Evolutionary conservation across 2,329 filamentous ascomycete genomes (phyloP), one percentile per base, ranked within the genome.

Genomic region (Ceratocystis diversiconidia): DNA sequence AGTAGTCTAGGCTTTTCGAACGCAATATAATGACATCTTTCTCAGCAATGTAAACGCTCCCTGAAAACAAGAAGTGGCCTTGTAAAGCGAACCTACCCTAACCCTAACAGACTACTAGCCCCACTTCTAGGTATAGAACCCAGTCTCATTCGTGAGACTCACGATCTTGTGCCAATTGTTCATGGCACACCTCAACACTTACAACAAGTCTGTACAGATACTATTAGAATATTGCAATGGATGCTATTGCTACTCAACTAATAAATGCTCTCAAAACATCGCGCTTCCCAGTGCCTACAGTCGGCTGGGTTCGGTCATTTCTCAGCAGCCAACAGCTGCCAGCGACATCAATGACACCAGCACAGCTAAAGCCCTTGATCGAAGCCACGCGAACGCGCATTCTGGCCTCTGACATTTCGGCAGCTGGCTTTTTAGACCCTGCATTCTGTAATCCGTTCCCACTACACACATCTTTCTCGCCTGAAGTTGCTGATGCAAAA

Each of bases 361-460:
- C 52, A 5, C n/a, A 55, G 15, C 75, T 91, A 1, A 82, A 85
- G 32, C 87, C 88, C 3, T 80, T 95, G 22, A 79, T 88, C 65
- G 89, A 90, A 68, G 94, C 91, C 1, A 88, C 88, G 46, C 85
- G 88, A 69, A 87, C 91, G 70, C 90, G 90, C 64, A 79, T 97
- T 10, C 82, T 96, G 4, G 82, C 86, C 36, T 83, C 86, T 46
- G 89, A 96, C 76, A 82, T 97, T 69, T 86, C 87, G 1, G 76
- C 78, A 2, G 81, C 86, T 0, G 75, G 72, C 67, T 71, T 84
- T 65, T 72, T 86, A 67, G 74, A 81, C 71, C 43, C 78, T 19
- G 68, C 75, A 68, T 67, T 73, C 62, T 63, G 73, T 6, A 70
- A 76, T 0, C 69, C 74, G 1, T 76, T 83, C 3, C 89, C 91